phyloP scores from a whole-genome alignment of 805 yeast species.

The Wickerhamiella hasegawae region DNA sequence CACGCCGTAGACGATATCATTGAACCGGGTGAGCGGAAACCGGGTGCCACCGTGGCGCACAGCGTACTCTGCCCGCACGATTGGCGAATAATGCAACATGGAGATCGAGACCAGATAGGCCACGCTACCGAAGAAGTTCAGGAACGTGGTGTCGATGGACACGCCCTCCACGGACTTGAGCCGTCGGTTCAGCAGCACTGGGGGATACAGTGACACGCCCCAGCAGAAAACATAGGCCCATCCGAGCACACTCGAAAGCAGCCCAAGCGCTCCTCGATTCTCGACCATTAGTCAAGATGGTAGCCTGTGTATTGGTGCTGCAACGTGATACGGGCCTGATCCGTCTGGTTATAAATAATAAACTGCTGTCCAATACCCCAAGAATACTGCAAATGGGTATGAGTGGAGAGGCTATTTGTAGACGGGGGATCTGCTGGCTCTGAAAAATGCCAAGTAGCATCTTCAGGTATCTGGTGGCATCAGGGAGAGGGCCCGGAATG shows the following conservation, averaged over 20 bases:
- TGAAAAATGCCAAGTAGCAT: too few relatives aligned
- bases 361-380: too few relatives aligned
- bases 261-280: too few relatives aligned
- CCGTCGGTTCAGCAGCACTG: slow-evolving; percentile 19
- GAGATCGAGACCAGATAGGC: slow-evolving; percentile 20
- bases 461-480: too few relatives aligned
- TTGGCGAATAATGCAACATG: slow-evolving; percentile 19
- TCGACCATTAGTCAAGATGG: too few relatives aligned
- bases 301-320: too few relatives aligned
- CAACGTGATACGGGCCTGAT: too few relatives aligned
- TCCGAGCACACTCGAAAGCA: slow-evolving; percentile 10
- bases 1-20: slow-evolving; percentile 29
- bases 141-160: slow-evolving; percentile 22
- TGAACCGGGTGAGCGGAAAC: slow-evolving; percentile 27
- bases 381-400: too few relatives aligned
- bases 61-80: slow-evolving; percentile 23
- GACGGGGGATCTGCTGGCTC: too few relatives aligned
- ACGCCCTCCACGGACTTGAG: slow-evolving; percentile 24
- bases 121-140: slow-evolving; percentile 24
- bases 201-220: slow-evolving; percentile 26
- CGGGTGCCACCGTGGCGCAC: slow-evolving; percentile 16
- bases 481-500: too few relatives aligned
- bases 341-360: too few relatives aligned
- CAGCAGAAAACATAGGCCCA: slow-evolving; percentile 19
- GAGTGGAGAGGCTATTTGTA: too few relatives aligned